Evolutionary conservation across 257 asterid species (phyloP).

Genomic region (Solanum pinnatisectum): DNA sequence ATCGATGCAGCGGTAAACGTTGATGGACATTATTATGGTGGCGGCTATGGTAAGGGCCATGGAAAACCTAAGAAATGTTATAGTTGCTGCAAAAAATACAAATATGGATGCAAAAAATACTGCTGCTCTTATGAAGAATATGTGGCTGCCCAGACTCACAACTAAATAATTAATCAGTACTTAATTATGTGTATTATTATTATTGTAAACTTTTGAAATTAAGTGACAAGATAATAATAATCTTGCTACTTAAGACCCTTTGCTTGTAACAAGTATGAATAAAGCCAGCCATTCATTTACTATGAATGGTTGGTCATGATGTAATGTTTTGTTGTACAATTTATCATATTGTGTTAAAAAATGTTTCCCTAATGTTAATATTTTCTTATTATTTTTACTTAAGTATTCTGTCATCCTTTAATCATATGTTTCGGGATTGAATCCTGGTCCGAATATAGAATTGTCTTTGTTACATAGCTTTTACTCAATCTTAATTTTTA

Average conservation of each 20-base stretch:
- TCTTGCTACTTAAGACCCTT: background rate
- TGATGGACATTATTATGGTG: background rate
- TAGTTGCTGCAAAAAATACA: background rate
- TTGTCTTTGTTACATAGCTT: background rate
- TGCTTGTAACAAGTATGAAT: background rate
- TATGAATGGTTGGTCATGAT: background rate
- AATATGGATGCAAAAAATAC: background rate
- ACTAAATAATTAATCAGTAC: background rate
- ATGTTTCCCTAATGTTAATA: background rate
- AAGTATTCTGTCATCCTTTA: background rate
- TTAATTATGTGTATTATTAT: background rate
- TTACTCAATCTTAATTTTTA: background rate
- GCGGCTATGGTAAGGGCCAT: rapidly evolving
- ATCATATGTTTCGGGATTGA: background rate
- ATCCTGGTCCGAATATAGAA: rapidly evolving
- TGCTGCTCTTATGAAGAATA: background rate
- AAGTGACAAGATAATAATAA: background rate
- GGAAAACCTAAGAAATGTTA: background rate
- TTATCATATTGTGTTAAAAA: background rate
- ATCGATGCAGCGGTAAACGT: background rate
- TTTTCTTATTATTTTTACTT: background rate
- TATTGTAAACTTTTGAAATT: background rate
- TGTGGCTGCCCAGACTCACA: background rate
- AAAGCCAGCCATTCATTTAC: background rate
- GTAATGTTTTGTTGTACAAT: background rate